Evolutionary conservation across 2,329 filamentous ascomycete species (phyloP).

Genomic region (Monosporascus cannonballus): DNA sequence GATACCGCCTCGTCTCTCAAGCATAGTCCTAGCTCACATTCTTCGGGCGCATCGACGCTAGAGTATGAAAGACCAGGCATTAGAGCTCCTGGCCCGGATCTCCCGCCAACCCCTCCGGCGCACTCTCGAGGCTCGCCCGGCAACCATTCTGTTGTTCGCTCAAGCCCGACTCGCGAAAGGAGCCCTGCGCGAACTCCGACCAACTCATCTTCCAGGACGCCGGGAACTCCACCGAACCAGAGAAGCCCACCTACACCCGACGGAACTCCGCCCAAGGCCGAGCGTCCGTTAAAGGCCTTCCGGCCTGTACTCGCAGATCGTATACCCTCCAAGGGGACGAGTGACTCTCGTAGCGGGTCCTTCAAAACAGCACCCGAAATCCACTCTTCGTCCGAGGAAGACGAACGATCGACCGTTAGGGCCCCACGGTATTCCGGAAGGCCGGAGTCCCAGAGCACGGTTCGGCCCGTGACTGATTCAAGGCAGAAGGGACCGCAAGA

Average conservation of each 20-base stretch:
- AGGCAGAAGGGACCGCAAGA: slow-evolving; percentile 26
- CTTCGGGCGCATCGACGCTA: slow-evolving; percentile 32
- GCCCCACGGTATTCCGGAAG: slow-evolving; percentile 32
- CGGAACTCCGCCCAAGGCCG: slow-evolving; percentile 60
- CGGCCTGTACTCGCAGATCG: slow-evolving; percentile 45
- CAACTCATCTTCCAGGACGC: slow-evolving; percentile 32
- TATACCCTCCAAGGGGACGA: slow-evolving; percentile 43
- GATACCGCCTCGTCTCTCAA: slow-evolving; percentile 21
- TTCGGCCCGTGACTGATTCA: slow-evolving; percentile 31
- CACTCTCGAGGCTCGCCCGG: slow-evolving; percentile 54
- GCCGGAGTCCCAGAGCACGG: slow-evolving; percentile 36
- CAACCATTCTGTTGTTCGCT: slow-evolving; percentile 37
- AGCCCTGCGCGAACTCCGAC: slow-evolving; percentile 33
- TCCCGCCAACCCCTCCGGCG: slow-evolving; percentile 58
- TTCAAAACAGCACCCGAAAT: slow-evolving; percentile 67
- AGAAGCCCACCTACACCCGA: slow-evolving; percentile 69
- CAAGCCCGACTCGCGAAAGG: slow-evolving; percentile 34
- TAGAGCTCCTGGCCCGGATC: slow-evolving; percentile 36
- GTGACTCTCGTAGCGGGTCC: slow-evolving; percentile 60
- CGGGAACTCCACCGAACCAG: slow-evolving; percentile 58
- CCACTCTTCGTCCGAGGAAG: slow-evolving; percentile 56
- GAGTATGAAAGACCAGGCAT: slow-evolving; percentile 37
- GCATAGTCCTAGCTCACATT: slow-evolving; percentile 22
- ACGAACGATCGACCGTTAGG: slow-evolving; percentile 35
- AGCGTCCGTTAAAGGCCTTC: slow-evolving; percentile 35